Base-by-base conservation (phyloP, 78 protist genomes). In the Dictyostelium brefeldianum region DNA sequence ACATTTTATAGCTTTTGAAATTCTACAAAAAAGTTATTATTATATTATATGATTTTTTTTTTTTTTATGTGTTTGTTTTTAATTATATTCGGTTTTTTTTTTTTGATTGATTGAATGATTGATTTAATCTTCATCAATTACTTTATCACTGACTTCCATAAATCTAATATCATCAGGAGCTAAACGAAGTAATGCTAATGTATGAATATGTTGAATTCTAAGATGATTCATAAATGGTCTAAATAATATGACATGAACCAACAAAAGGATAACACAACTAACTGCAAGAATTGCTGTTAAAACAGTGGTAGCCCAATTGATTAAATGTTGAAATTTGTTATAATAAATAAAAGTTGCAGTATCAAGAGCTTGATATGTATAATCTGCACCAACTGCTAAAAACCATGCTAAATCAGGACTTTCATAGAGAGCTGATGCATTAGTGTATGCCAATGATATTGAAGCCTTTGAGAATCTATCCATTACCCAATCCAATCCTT, bases 401-500 rank as follows among this genome's bases (percentile, higher is more conserved):
- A 85, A 62, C 92, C 92, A 85, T 9, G 2, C 29, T 22, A 70
- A 29, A 18, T 87, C 93, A 4, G 84, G 53, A 48, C 70, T 64
- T 9, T n/a, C 15, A 1, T 17, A 20, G 4, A 80, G 15, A 10
- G 25, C 67, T n/a, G 71, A 17, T 17, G 0, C 5, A 53, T 85
- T 47, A 9, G 57, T n/a, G 12, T 62, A 15, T 15, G 22, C 70
- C 4, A 85, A 50, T 25, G 43, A 57, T 48, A 85, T 20, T 3
- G 79, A 14, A 4, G 54, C 50, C 48, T 59, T 41, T 0, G 65
- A n/a, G 51, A 77, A 77, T 18, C 22, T 43, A 51, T 87, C 84
- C 2, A 87, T 47, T 0, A 64, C 18, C 93, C 84, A 87, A 78
- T 87, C 92, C 17, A 87, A 15, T 12, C 83, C 93, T 15, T 25